phyloP scores from a whole-genome alignment of 179 eudicot species.

The Dionaea muscipula region DNA sequence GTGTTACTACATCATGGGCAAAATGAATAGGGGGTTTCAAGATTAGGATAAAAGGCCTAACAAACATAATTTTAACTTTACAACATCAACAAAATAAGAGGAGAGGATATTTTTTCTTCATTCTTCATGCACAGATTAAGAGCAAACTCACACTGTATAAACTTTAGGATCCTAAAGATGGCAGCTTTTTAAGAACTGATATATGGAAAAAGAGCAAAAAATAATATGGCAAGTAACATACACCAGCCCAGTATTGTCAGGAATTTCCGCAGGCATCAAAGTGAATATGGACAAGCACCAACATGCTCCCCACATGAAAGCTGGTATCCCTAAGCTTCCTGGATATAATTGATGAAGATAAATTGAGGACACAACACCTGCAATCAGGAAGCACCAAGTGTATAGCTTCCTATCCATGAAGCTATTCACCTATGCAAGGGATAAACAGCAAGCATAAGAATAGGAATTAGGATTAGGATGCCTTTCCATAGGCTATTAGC shows the following conservation, averaged over 20 bases:
- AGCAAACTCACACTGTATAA: no score
- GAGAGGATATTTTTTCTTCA: no score
- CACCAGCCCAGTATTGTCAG: conserved; percentile 83
- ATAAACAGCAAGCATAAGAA: conserved; percentile 8
- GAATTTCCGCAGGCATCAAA: conserved; percentile 95
- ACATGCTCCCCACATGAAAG: conserved; percentile 55
- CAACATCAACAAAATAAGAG: no score
- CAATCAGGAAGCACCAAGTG: conserved; percentile 66
- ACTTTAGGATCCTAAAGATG: no score
- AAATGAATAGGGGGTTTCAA: no score
- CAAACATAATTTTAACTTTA: no score
- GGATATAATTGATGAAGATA: conserved; percentile 44
- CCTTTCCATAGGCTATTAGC: background rate
- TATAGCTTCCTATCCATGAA: conserved; percentile 85
- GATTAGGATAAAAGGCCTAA: no score
- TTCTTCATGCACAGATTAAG: no score
- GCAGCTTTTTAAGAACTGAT: background rate
- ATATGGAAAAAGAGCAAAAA: background rate
- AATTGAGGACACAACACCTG: conserved; percentile 46
- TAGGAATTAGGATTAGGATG: conserved; percentile 5
- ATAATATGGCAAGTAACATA: conserved; percentile 30
- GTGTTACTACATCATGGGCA: no score
- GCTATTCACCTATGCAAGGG: conserved; percentile 58
- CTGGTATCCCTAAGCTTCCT: conserved; percentile 46
- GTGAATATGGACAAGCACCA: conserved; percentile 81